A percentile compares a stretch with the other conserved stretches of the same genome.
Evolutionary conservation across 768 basidiomycete genomes (phyloP).

Genomic region (Tulasnella sp.): DNA sequence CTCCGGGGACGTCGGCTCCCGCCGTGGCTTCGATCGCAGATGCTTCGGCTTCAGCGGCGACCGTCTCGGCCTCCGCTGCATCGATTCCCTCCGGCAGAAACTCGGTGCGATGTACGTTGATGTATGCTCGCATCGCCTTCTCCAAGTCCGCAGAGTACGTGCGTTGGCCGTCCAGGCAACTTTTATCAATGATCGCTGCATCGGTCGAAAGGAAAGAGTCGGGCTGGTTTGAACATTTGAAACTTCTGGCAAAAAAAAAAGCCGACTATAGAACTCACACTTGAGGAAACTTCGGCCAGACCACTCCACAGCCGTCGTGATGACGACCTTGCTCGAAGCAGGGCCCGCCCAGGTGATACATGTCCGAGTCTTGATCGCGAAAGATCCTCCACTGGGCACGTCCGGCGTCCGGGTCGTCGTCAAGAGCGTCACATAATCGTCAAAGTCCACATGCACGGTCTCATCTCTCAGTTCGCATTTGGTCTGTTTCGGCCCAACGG

Average conservation of each 20-base stretch:
- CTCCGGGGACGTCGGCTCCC: constrained; percentile 10
- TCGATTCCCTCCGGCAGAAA: constrained; percentile 75
- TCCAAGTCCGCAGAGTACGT: constrained; percentile 75
- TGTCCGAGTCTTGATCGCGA: constrained; percentile 86
- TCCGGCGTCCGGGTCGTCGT: constrained; percentile 92
- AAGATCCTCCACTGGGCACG: constrained; percentile 87
- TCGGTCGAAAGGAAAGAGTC: constrained; percentile 14
- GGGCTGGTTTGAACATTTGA: neutral
- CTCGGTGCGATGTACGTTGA: constrained; percentile 78
- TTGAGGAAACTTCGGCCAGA: constrained; percentile 94
- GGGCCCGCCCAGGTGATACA: constrained; percentile 90
- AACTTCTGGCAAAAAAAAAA: neutral
- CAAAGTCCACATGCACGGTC: constrained; percentile 64
- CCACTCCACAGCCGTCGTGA: constrained; percentile 92
- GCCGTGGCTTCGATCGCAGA: constrained; percentile 10
- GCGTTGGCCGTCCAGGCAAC: constrained; percentile 85
- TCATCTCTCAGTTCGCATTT: constrained; percentile 94
- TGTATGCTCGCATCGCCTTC: constrained; percentile 75
- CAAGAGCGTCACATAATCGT: constrained; percentile 67
- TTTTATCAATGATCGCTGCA: constrained; percentile 91
- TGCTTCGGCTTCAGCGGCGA: constrained; percentile 20
- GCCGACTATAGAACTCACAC: constrained; percentile 36
- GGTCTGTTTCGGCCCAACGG: constrained; percentile 86
- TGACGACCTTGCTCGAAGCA: constrained; percentile 63
- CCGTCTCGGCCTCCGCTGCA: constrained; percentile 28